A percentile compares a stretch with the other conserved stretches of the same genome.
Evolutionary conservation across 2,329 filamentous ascomycete genomes (phyloP).

Genomic region (Aspergillus hiratsukae): DNA sequence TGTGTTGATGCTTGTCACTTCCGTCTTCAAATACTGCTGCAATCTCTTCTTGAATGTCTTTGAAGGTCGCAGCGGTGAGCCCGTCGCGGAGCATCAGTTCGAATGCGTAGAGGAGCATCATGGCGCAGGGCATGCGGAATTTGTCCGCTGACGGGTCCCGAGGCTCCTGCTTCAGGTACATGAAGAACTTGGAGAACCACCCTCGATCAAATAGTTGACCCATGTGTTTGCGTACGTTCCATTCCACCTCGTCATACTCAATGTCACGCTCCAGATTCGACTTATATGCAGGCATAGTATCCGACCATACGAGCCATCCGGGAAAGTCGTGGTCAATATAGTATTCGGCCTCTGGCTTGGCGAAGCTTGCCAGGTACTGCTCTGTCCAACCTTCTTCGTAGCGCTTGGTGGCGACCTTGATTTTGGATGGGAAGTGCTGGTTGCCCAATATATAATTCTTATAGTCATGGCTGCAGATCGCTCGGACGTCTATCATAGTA

Average conservation of each 20-base stretch:
- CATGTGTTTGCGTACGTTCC: slow-evolving; percentile 68
- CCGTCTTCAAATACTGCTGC: slow-evolving; percentile 81
- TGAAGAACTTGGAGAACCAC: slow-evolving; percentile 86
- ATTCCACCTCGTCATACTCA: slow-evolving; percentile 78
- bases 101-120: slow-evolving; percentile 83
- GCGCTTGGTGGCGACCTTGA: slow-evolving; percentile 67
- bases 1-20: slow-evolving; percentile 95
- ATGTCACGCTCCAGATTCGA: slow-evolving; percentile 63
- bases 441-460: slow-evolving; percentile 79
- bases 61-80: slow-evolving; percentile 70
- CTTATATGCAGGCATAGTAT: slow-evolving; percentile 74
- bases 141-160: slow-evolving; percentile 75
- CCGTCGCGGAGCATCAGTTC: slow-evolving; percentile 77
- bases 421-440: slow-evolving; percentile 71
- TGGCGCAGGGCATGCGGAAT: slow-evolving; percentile 83
- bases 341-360: slow-evolving; percentile 72
- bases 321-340: slow-evolving; percentile 89
- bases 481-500: slow-evolving; percentile 80
- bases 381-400: slow-evolving; percentile 75
- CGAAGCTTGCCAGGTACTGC: slow-evolving; percentile 73
- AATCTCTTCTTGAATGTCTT: slow-evolving; percentile 81
- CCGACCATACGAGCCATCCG: slow-evolving; percentile 94
- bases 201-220: slow-evolving; percentile 72
- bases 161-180: slow-evolving; percentile 93
- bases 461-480: slow-evolving; percentile 80